Evolutionary conservation across 148 eudicot species (phyloP).

Genomic region (Talinum fruticosum): DNA sequence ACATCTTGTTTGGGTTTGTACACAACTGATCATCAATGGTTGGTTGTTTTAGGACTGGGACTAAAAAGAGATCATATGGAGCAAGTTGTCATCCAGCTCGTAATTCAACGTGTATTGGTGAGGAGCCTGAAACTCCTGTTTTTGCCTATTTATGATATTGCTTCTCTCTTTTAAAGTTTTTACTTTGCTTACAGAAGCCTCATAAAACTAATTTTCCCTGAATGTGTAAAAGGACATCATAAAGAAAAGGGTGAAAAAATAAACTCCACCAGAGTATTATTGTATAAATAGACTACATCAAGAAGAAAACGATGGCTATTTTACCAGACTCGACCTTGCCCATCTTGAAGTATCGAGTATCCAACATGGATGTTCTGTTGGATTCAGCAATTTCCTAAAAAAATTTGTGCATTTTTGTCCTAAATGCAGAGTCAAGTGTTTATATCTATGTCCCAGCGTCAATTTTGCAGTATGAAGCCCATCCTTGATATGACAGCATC

Average conservation of each 20-base stretch:
- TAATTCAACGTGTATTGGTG: conserved; percentile 78
- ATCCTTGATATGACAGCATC: neutral
- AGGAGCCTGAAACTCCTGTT: conserved; percentile 24
- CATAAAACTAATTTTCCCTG: neutral
- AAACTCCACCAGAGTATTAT: no score
- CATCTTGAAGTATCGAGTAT: no score
- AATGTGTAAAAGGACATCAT: neutral
- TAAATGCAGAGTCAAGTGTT: no score
- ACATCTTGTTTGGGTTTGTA: neutral
- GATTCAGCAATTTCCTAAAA: no score
- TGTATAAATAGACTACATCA: no score
- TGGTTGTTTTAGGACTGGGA: conserved; percentile 51
- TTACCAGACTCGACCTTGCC: no score
- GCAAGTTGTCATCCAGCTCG: conserved; percentile 81
- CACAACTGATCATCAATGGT: neutral
- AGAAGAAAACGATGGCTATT: no score
- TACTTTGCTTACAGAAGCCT: neutral
- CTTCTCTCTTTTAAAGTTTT: neutral
- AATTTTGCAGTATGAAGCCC: neutral
- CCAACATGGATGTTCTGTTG: no score
- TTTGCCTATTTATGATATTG: neutral
- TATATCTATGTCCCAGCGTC: no score
- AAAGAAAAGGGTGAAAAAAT: no score
- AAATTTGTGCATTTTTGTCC: no score
- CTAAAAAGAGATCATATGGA: conserved; percentile 78